These are phyloP conservation scores for Kondoa malvinella DNA, from an alignment of 768 basidiomycete species.

Conservation along the genomic window DNA sequence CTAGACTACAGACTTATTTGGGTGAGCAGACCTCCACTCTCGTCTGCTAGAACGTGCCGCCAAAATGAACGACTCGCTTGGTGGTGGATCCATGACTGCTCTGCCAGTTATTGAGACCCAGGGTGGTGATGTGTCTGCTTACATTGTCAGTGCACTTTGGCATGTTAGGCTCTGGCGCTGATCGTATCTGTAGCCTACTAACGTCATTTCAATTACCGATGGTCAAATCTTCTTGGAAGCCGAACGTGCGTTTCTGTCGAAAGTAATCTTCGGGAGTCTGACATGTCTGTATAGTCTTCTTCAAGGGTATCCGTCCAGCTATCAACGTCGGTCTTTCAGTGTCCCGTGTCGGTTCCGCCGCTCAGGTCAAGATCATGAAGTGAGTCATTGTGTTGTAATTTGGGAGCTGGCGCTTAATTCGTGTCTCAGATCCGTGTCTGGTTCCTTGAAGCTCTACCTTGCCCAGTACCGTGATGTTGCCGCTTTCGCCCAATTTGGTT, in stretches of 20 bases:
- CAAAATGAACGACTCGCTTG: conserved; percentile 99
- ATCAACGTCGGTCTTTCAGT: conserved; percentile 99
- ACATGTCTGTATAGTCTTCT: no score
- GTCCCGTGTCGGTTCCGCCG: conserved; percentile 98
- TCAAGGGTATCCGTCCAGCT: conserved; percentile 99
- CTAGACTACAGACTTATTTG: conserved; percentile 15
- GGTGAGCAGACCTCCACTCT: conserved; percentile 99
- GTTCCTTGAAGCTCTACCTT: conserved; percentile 98
- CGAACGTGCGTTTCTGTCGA: no score
- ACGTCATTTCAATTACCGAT: conserved; percentile 98
- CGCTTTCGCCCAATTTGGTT: conserved; percentile 98
- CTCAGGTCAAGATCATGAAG: conserved; percentile 70
- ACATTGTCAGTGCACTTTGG: conserved; percentile 49
- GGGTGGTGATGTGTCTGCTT: conserved; percentile 99
- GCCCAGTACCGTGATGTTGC: conserved; percentile 99
- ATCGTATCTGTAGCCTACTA: conserved; percentile 34
- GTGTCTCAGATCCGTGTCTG: conserved; percentile 96
- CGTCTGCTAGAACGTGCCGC: conserved; percentile 99
- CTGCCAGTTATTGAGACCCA: conserved; percentile 99
- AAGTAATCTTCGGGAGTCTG: no score
- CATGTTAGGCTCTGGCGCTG: conserved; percentile 1
- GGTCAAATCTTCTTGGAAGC: conserved; percentile 90
- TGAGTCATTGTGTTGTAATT: background rate
- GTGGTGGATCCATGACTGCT: conserved; percentile 95
- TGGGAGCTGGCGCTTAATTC: conserved; percentile 58